Evolutionary conservation across 2,329 filamentous ascomycete species (phyloP).

Genomic region (Fusarium xylarioides): DNA sequence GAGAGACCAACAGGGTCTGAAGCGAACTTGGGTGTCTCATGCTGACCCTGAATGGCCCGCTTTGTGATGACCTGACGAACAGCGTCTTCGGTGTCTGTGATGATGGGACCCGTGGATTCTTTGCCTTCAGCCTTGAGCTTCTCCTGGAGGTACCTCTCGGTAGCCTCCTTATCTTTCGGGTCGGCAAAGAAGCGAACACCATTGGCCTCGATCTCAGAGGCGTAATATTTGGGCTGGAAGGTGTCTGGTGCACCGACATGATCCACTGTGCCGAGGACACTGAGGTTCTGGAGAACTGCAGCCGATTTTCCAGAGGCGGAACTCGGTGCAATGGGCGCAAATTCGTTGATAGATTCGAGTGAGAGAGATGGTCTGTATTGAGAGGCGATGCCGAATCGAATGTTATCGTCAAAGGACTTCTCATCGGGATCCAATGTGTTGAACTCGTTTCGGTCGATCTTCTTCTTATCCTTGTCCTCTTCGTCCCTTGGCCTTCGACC

Average conservation of each 20-base stretch:
- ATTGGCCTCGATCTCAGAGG: constrained; percentile 43
- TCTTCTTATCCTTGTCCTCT: constrained; percentile 41
- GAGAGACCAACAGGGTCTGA: constrained; percentile 47
- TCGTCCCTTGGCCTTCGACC: constrained; percentile 33
- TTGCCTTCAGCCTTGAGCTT: constrained; percentile 33
- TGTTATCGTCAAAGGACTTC: constrained; percentile 47
- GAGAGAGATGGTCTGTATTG: constrained; percentile 49
- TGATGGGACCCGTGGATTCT: constrained; percentile 38
- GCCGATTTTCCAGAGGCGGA: constrained; percentile 43
- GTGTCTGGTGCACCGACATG: constrained; percentile 45
- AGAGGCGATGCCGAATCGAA: constrained; percentile 48
- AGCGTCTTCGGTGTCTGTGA: constrained; percentile 47
- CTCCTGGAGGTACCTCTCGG: constrained; percentile 46
- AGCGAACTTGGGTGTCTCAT: constrained; percentile 49
- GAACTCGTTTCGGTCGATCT: constrained; percentile 39
- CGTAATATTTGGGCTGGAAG: constrained; percentile 45
- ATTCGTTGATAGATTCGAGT: constrained; percentile 43
- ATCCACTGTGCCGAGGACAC: constrained; percentile 49
- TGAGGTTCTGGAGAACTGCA: constrained; percentile 49
- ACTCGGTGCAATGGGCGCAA: constrained; percentile 45
- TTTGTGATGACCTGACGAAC: constrained; percentile 47
- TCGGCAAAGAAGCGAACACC: constrained; percentile 43
- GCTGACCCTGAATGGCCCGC: constrained; percentile 48
- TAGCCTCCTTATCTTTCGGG: constrained; percentile 40
- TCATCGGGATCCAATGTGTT: constrained; percentile 46